Conservation (phyloP, 2,329 filamentous ascomycete species). For the Tolypocladium guangdongense region DNA sequence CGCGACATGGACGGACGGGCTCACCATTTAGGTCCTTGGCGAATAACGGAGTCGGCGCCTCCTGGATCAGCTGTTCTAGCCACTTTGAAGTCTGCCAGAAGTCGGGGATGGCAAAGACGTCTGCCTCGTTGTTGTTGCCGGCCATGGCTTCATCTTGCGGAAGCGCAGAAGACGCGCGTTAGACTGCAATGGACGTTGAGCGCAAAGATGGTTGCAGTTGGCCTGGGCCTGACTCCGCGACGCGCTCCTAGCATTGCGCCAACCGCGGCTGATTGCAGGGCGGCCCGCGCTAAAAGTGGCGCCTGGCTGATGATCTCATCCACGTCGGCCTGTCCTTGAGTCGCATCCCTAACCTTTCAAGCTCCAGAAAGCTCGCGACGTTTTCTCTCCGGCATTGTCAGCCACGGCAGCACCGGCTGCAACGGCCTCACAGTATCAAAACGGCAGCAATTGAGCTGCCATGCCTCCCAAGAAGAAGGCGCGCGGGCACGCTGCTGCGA, state of each 20-base stretch:
- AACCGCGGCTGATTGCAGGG: background rate
- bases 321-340: background rate
- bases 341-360: too few species aligned
- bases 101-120: conserved; percentile 54
- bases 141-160: conserved; percentile 16
- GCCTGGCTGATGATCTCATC: background rate
- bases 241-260: background rate
- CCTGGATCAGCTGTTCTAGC: conserved; percentile 21
- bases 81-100: conserved; percentile 46
- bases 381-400: background rate
- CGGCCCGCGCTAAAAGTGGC: background rate
- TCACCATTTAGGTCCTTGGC: conserved; percentile 24
- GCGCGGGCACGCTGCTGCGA: conserved; percentile 46
- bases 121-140: conserved; percentile 30
- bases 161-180: background rate
- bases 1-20: background rate
- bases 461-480: conserved; percentile 66
- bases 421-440: too few species aligned
- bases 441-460: conserved; percentile 2
- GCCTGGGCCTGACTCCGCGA: background rate
- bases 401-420: background rate
- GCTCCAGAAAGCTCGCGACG: too few species aligned
- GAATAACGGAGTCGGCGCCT: conserved; percentile 29
- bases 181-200: background rate
- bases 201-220: background rate